Evolutionary conservation across 1,284 basidiomycete genomes (phyloP), one percentile per base, ranked within the genome.

Genomic region (Papiliotrema terrestris): DNA sequence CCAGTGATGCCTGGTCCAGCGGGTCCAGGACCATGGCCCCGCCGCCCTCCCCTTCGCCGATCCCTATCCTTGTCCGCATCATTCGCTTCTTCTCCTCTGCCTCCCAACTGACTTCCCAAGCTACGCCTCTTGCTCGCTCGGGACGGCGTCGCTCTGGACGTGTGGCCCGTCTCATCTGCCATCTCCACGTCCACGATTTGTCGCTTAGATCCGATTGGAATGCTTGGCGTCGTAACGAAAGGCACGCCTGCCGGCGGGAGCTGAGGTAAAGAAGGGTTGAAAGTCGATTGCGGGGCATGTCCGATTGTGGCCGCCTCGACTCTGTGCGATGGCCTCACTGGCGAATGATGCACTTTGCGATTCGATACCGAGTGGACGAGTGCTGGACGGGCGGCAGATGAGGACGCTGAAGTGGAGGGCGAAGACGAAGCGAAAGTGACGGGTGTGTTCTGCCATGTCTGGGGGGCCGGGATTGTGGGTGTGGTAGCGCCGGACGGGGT

Each of bases 201-300:
- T 20, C 52, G 13, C 38, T 53, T 53, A 11, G 45, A 47, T 36
- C 52, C 52, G 19, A 48, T 42, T 17, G 52, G 45, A 6, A 53
- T 5, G 37, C n/a, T n/a, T 3, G 44, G 36, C 26, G 36, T 42
- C 15, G 45, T 38, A 11, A 45, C 35, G 25, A 53, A 53, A 8
- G 52, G 45, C 20, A 42, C 22, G 11, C 45, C 45, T 15, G 44
- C 45, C 6, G n/a, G 8, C 13, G 52, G 52, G 8, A 53, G 29
- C 9, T 22, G n/a, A 17, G 52, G 44, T 22, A 53, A 32, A 41
- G 45, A 22, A 14, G 52, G 52, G 29, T 53, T 48, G 23, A 53
- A 53, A 19, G 45, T 43, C 23, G 52, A 53, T 20, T 11, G 9
- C 2, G 52, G 44, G 22, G 45, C 32, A 19, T 47, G 52, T 9